Evolutionary conservation across 768 basidiomycete species (phyloP).

Genomic region (Galerina marginata): DNA sequence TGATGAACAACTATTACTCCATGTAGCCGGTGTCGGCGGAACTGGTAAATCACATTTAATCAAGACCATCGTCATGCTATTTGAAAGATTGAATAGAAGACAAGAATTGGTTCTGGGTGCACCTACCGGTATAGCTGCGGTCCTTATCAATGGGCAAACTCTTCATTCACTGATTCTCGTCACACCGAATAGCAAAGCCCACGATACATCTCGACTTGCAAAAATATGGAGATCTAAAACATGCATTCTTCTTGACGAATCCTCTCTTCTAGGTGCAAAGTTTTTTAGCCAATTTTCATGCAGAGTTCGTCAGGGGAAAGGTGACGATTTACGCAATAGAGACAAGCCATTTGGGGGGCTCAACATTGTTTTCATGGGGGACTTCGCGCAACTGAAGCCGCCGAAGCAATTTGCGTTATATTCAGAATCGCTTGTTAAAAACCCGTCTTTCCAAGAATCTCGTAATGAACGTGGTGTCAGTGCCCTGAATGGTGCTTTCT

Average conservation of each 20-base stretch:
- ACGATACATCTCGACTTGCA: not conserved
- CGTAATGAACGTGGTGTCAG: conserved; percentile 3
- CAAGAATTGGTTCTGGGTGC: conserved; percentile 14
- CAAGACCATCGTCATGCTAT: conserved; percentile 9
- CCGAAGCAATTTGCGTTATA: conserved; percentile 12
- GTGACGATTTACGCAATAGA: not conserved
- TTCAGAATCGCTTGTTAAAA: conserved; percentile 5
- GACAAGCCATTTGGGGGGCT: conserved; percentile 16
- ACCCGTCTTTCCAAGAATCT: conserved; percentile 12
- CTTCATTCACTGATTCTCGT: conserved; percentile 14
- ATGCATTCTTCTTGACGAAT: conserved; percentile 17
- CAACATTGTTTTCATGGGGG: conserved; percentile 20
- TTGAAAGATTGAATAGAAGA: not conserved
- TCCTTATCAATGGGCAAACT: conserved; percentile 17
- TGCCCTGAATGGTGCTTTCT: conserved; percentile 7
- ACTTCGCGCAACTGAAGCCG: conserved; percentile 17
- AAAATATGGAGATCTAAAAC: conserved; percentile 11
- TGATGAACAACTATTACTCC: conserved; percentile 13
- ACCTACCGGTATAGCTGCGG: conserved; percentile 23
- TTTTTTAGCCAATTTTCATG: conserved; percentile 11
- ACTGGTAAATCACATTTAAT: conserved; percentile 24
- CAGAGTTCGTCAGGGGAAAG: conserved; percentile 9
- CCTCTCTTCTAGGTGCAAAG: conserved; percentile 16
- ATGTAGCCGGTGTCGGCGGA: conserved; percentile 19
- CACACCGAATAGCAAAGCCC: not conserved